Base-by-base conservation (phyloP, 2,329 filamentous ascomycete genomes). In the Arthrocladium fulminans region DNA sequence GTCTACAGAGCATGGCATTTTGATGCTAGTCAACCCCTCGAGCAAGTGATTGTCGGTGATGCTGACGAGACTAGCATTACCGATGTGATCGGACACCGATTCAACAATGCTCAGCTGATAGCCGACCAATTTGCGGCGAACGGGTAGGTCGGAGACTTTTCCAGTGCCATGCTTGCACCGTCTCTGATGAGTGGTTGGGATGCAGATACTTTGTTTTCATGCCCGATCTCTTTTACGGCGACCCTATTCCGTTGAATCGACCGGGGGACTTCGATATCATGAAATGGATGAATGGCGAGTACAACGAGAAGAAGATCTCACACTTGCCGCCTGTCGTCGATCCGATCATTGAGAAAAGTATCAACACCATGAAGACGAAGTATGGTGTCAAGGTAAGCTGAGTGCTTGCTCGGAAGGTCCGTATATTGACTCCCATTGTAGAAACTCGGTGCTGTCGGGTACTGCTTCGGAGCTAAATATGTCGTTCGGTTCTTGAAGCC, bases 91-190 rank as follows among this genome's bases (percentile, higher is more conserved):
- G 79, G 79, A 54, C 70, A 79, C 56, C 62, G 67, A 30, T 77
- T 74, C 62, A 65, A 66, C 63, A 81, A 84, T 65, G 67, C 71
- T 60, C 66, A 82, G 65, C 70, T 84, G 53, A 76, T 88, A 58
- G 84, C 84, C 51, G 86, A 89, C 69, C 78, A 85, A 60, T 84
- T 76, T 63, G 86, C 86, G 49, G 77, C 78, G 55, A 83, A 84
- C 62, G 85, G 83, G 57, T 51, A 47, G 10, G 48, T 3, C 15
- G 3, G 27, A 23, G 15, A n/a, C 13, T 15, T n/a, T 20, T 13
- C 24, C 12, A 19, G 22, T 15, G 17, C 29, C 34, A 37, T 6
- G 10, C 27, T 37, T 38, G 12, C n/a, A 20, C 38, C 4, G 29
- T 24, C 3, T 9, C 41, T 44, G 25, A 34, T 32, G 13, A 20